Evolutionary conservation across 768 basidiomycete genomes (phyloP).

Genomic region (Russula emetica): DNA sequence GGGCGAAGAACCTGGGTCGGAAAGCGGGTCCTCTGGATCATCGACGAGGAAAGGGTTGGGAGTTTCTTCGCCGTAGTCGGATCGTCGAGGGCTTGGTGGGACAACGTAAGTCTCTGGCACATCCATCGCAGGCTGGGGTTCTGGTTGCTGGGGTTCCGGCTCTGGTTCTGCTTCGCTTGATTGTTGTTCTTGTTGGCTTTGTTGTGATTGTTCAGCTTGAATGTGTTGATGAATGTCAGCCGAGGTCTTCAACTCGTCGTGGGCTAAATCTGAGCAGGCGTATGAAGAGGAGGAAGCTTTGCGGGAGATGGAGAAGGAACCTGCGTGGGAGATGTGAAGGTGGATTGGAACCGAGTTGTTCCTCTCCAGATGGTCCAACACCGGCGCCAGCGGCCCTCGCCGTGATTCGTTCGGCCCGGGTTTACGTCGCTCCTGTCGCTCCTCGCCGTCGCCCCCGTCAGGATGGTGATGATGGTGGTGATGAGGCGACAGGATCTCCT

Average conservation of each 20-base stretch:
- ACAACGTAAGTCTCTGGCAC: slow-evolving; percentile 2
- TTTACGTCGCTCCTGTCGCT: slow-evolving; percentile 5
- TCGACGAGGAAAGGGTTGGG: slow-evolving; percentile 63
- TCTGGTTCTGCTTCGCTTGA: not conserved
- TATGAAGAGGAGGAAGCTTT: slow-evolving; percentile 35
- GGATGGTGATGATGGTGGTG: slow-evolving; percentile 8
- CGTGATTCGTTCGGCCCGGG: slow-evolving; percentile 19
- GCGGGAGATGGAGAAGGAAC: slow-evolving; percentile 44
- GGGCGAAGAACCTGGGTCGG: slow-evolving; percentile 23
- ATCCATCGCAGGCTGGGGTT: not conserved
- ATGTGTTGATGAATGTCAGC: slow-evolving; percentile 9
- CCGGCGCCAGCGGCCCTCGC: slow-evolving; percentile 22
- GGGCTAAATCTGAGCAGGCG: slow-evolving; percentile 7
- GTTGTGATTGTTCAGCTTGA: not conserved
- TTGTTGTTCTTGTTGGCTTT: not conserved
- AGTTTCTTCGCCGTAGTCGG: not conserved
- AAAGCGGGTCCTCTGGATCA: slow-evolving; percentile 44
- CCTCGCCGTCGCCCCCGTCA: not conserved
- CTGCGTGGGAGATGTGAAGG: slow-evolving; percentile 33
- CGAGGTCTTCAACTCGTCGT: slow-evolving; percentile 19
- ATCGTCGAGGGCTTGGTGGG: slow-evolving; percentile 3
- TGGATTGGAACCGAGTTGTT: slow-evolving; percentile 29
- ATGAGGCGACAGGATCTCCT: slow-evolving; percentile 23
- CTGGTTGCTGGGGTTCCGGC: not conserved
- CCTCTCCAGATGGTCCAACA: slow-evolving; percentile 20